These are phyloP conservation scores for Tilletia caries DNA, from an alignment of 1,284 basidiomycete species.

Conservation along the genomic window DNA sequence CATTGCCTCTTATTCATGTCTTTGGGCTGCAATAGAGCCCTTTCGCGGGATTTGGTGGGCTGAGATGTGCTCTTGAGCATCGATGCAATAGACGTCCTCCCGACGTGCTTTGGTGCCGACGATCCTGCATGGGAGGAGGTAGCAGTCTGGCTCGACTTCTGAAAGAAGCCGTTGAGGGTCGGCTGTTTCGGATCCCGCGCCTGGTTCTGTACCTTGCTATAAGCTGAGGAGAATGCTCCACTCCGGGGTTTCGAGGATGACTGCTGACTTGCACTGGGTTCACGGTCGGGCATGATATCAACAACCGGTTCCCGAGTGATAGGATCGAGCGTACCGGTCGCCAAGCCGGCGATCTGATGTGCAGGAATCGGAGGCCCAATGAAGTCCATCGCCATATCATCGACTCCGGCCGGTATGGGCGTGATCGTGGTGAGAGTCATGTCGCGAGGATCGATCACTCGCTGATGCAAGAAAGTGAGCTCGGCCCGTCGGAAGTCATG, in stretches of 20 bases:
- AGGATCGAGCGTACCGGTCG: conserved; percentile 74
- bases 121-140: background rate
- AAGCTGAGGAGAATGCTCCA: background rate
- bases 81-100: background rate
- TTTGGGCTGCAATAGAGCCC: background rate
- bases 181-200: background rate
- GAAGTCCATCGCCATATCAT: conserved; percentile 34
- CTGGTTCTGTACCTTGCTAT: background rate
- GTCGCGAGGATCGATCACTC: conserved; percentile 75
- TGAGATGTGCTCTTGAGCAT: background rate
- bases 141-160: background rate
- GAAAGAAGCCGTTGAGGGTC: background rate
- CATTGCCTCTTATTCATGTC: background rate
- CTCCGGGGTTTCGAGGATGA: background rate
- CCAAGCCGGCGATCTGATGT: conserved; percentile 61
- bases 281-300: background rate
- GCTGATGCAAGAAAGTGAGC: conserved; percentile 87
- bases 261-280: background rate
- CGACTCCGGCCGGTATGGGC: conserved; percentile 37
- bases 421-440: conserved; percentile 33
- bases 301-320: conserved; percentile 62
- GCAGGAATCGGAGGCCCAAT: conserved; percentile 40
- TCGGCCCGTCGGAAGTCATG: conserved; percentile 70
- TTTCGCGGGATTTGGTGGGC: background rate
- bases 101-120: background rate